A percentile compares a stretch with the other conserved stretches of the same genome.
phyloP scores from a whole-genome alignment of 2,329 filamentous ascomycete species.

The Claviceps purpurea region DNA sequence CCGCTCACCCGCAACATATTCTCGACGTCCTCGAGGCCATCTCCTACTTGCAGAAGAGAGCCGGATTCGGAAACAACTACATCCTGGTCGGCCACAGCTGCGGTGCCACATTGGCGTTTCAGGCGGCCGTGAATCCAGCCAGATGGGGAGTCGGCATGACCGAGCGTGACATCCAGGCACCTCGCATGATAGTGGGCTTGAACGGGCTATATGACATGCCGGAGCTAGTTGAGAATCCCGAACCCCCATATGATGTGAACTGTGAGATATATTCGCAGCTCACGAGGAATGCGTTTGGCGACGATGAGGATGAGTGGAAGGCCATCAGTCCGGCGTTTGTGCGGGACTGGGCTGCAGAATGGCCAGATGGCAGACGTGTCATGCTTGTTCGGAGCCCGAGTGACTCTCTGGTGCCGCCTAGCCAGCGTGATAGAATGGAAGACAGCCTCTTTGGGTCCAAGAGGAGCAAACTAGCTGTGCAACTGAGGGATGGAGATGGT shows the following conservation, averaged over 20 bases:
- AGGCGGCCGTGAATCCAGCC: slow-evolving; percentile 22
- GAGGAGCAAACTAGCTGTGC: background rate
- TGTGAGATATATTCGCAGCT: slow-evolving; percentile 27
- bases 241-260: slow-evolving; percentile 19
- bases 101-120: slow-evolving; percentile 39
- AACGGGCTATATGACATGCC: slow-evolving; percentile 39
- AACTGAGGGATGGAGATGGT: slow-evolving; percentile 1
- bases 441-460: slow-evolving; percentile 1
- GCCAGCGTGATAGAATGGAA: slow-evolving; percentile 5
- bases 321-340: slow-evolving; percentile 24
- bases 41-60: slow-evolving; percentile 26
- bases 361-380: slow-evolving; percentile 6
- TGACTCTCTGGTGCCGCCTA: slow-evolving; percentile 6
- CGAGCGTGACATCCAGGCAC: slow-evolving; percentile 4
- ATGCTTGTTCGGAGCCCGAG: slow-evolving; percentile 6
- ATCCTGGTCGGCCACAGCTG: slow-evolving; percentile 43
- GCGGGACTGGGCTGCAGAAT: slow-evolving; percentile 4
- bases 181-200: slow-evolving; percentile 29
- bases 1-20: slow-evolving; percentile 40
- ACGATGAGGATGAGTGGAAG: slow-evolving; percentile 23
- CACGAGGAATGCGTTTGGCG: slow-evolving; percentile 32
- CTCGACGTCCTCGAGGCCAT: slow-evolving; percentile 36
- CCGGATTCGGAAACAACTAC: slow-evolving; percentile 29
- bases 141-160: slow-evolving; percentile 7
- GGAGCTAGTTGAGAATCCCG: slow-evolving; percentile 14